Evolutionary conservation across 139 green algal genomes (phyloP), one percentile per base, ranked within the genome.

Genomic region (Nannochloris sp.): DNA sequence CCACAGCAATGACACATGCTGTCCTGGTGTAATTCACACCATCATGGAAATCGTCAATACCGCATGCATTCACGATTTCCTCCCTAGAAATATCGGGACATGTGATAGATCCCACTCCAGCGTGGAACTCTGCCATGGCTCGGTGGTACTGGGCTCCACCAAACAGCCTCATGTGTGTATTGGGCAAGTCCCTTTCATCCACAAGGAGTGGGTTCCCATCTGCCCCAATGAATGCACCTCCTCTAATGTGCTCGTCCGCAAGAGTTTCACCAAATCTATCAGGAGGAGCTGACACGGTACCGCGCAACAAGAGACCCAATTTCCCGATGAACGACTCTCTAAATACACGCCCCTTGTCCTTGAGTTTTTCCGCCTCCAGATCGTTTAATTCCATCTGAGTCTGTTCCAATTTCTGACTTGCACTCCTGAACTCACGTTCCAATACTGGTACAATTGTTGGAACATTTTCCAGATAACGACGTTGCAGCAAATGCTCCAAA

Each of bases 11-110:
- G n/a, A 95, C 82, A 68, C 89, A 96, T 3, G 91, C 91, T 1
- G 89, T 93, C 62, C 90, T 84, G 48, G 88, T 90, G 87, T 96
- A 95, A 79, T 97, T 97, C 49, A 90, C 85, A 5, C 91, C 91
- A 60, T 97, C 91, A 68, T 97, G 91, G 30, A 92, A 78, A 77
- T 96, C 91, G 67, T 97, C 91, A 31, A 97, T 80, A 55, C 91
- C 91, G 63, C 91, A 97, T 0, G 90, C 86, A 69, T 97, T 97
- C 36, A 94, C 84, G 44, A 97, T 91, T 78, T 97, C 91, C 63
- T 97, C 91, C 6, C 84, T 79, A 6, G 65, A 72, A 66, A 92
- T 83, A 58, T 80, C 68, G n/a, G 85, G 83, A 78, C 86, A 93
- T 20, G 66, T 74, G 61, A 93, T 76, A 40, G 50, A 31, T 30